phyloP scores from a whole-genome alignment of 75 land plant species.

The Cupressus sempervirens region DNA sequence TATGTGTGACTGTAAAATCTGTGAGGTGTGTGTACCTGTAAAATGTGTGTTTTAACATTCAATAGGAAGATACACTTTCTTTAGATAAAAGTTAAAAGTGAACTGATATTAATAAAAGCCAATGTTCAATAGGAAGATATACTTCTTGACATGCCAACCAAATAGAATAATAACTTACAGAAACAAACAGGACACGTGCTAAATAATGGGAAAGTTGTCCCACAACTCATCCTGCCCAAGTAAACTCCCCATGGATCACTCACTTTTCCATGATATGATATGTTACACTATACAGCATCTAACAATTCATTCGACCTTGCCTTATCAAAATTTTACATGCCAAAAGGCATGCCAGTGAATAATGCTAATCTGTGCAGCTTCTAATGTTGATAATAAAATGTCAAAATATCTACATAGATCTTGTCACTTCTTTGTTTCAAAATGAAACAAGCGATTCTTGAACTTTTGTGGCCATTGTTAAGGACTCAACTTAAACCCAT shows the following conservation, averaged over 20 bases:
- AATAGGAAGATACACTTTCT: too few relatives aligned
- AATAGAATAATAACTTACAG: background rate
- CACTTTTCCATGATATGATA: background rate
- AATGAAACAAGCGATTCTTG: background rate
- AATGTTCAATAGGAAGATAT: background rate
- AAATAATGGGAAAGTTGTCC: background rate
- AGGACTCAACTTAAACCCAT: background rate
- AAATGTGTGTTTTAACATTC: too few relatives aligned
- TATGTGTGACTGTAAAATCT: too few relatives aligned
- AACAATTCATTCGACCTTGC: background rate
- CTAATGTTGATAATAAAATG: background rate
- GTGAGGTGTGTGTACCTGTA: too few relatives aligned
- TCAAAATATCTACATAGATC: background rate
- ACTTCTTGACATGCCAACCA: background rate
- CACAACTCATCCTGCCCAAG: background rate
- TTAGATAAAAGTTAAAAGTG: too few relatives aligned
- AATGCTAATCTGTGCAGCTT: background rate
- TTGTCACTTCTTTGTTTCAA: background rate
- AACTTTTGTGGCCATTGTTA: background rate
- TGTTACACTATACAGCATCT: background rate
- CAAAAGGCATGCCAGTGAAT: background rate
- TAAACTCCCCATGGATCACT: background rate
- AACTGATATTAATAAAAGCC: too few relatives aligned
- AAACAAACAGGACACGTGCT: background rate
- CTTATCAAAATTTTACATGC: background rate